These are phyloP conservation scores for Phoma sp. DNA, from an alignment of 2,329 filamentous ascomycete species.

Conservation along the genomic window DNA sequence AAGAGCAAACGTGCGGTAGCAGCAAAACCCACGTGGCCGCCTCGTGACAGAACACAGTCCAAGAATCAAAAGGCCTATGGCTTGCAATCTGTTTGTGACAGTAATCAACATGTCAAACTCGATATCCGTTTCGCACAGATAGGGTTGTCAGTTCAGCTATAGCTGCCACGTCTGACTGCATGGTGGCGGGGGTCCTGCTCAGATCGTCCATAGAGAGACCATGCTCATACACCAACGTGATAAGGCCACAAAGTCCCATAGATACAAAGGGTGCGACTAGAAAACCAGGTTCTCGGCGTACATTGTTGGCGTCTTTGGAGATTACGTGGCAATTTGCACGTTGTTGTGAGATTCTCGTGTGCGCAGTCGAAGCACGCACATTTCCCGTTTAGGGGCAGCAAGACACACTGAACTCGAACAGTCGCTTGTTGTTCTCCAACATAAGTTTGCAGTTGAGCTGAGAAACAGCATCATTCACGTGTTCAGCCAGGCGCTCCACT, in stretches of 20 bases:
- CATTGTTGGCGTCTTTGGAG: not conserved
- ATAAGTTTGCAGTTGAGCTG: not conserved
- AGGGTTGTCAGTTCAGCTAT: constrained; percentile 3
- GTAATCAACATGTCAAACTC: too few relatives aligned
- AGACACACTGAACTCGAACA: not conserved
- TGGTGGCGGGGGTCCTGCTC: not conserved
- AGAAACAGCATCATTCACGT: not conserved
- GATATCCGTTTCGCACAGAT: constrained; percentile 3
- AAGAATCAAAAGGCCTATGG: too few relatives aligned
- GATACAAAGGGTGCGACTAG: not conserved
- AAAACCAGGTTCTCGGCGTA: not conserved
- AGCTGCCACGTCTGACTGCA: constrained; percentile 7
- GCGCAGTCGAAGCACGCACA: not conserved
- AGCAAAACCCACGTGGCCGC: too few relatives aligned
- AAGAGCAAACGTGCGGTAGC: too few relatives aligned
- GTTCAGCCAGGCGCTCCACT: not conserved
- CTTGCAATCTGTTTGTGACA: too few relatives aligned
- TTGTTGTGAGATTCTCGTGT: not conserved
- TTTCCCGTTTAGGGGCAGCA: not conserved
- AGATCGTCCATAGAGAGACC: not conserved
- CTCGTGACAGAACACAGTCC: too few relatives aligned
- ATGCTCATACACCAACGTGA: not conserved
- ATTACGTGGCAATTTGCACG: not conserved
- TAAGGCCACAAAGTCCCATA: not conserved
- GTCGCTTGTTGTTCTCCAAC: not conserved